Evolutionary conservation across 2,329 filamentous ascomycete genomes (phyloP), one percentile per base, ranked within the genome.

Genomic region (Aspergillus hortae): DNA sequence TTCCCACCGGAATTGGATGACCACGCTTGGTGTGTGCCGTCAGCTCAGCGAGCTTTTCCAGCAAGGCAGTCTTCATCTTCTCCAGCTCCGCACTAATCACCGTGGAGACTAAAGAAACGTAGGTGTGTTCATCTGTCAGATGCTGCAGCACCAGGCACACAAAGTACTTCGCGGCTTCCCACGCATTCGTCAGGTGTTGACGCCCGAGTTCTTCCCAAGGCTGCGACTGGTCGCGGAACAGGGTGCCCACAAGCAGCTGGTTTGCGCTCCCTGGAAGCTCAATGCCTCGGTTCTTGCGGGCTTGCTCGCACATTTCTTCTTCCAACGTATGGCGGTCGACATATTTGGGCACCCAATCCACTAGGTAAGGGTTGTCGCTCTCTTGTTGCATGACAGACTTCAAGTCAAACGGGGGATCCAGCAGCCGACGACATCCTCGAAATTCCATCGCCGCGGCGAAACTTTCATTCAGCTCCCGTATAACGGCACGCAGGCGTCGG

Each of bases 251-350:
- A 1, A 72, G 60, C 0, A 66, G 50, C 14, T 64, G 64, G 21
- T 71, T 71, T 15, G 65, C 60, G 14, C 48, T 64, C 7, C 70
- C 70, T 6, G 70, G 67, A 0, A 71, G 51, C 45, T 74, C 70
- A n/a, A 64, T 57, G 0, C 68, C 70, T 11, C 64, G 51, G n/a
- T 58, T 64, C 14, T 54, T 45, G 2, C 57, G 59, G 11, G 64
- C 62, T 21, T 71, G 60, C 38, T 70, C 58, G 12, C 51, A 57
- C 17, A 60, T 52, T 12, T 70, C 60, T 0, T 54, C 11, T 15
- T 59, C 53, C 0, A 65, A 11, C 1, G 17, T 23, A 1, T 40
- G 6, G 1, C 51, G 52, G 6, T 6, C 5, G 1, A 61, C 25
- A 6, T 46, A 46, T 3, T 52, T 15, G 2, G 54, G 53, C 0